Conservation (phyloP, 1,139 yeast genomes). For the Candida neerlandica region DNA sequence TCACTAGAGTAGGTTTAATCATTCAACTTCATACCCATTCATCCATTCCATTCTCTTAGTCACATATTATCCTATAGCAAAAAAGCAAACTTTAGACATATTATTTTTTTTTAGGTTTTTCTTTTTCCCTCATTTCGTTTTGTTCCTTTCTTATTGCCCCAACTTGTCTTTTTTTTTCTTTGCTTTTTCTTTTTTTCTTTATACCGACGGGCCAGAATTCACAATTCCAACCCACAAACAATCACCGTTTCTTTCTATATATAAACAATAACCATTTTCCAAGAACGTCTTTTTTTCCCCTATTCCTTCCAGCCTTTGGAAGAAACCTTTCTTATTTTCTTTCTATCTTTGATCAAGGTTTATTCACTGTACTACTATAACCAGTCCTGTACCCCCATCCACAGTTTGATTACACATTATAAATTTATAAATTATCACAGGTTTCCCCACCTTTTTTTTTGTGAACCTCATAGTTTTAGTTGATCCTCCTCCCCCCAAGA, state of each 20-base stretch:
- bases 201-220: slow-evolving; percentile 1
- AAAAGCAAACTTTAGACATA: no score
- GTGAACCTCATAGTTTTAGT: neutral
- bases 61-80: no score
- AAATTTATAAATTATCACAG: neutral
- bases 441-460: neutral
- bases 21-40: neutral
- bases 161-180: slow-evolving; percentile 6
- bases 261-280: no score
- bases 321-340: no score
- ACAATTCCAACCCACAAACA: neutral
- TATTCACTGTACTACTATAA: no score
- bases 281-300: no score
- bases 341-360: no score
- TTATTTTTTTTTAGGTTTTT: neutral
- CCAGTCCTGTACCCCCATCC: neutral
- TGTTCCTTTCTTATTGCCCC: neutral
- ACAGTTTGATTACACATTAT: no score
- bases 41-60: neutral
- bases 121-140: neutral
- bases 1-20: neutral
- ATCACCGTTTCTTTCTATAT: neutral
- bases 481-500: neutral
- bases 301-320: no score
- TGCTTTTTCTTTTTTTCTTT: neutral